Evolutionary conservation across 1,284 basidiomycete species (phyloP), one percentile per base, ranked within the genome.

Genomic region (Trichosporon sp.): DNA sequence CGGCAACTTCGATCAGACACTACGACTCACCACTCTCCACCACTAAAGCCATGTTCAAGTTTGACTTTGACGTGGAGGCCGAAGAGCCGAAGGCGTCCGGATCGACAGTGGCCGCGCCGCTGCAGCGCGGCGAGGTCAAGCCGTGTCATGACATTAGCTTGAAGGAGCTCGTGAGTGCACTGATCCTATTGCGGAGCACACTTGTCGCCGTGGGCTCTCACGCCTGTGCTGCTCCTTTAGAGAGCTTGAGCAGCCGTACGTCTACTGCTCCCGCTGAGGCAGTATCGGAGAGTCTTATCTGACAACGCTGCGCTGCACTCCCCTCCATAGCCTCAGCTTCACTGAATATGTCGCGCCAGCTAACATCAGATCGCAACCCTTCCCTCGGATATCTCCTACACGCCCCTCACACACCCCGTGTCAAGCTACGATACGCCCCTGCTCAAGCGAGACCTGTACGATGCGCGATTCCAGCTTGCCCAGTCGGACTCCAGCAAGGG

Each of bases 381-480:
- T 1, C 78, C 79, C 4, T 68, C 71, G 10, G 69, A 71, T n/a
- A 75, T 79, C 58, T 77, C 75, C 1, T 80, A 78, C 60, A 75
- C 78, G 2, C 73, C 76, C 5, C 57, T 78, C 19, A 62, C 70
- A 19, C 70, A 73, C 29, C 70, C 72, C 0, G 62, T 59, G 25
- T 64, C 68, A 21, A 14, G 33, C 10, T 57, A 44, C 9, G 61
- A 62, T 3, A 65, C 59, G 6, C 73, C 74, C 2, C 59, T 77
- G 13, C 80, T 87, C 3, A 87, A 92, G 9, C 84, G 95, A 57
- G 95, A 98, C 80, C 83, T 97, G 10, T 97, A 93, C 74, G 95
- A 98, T 78, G 94, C 91, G 1, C 87, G 93, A 13, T 96, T 95
- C 76, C 95, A 97, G 77, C 81, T 95, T 33, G 89, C 94, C 2